Percentiles rank a stretch among this genome's conserved stretches.
Evolutionary conservation across 78 protist species (phyloP).

Genomic region (Anaeramoeba flamelloides): DNA sequence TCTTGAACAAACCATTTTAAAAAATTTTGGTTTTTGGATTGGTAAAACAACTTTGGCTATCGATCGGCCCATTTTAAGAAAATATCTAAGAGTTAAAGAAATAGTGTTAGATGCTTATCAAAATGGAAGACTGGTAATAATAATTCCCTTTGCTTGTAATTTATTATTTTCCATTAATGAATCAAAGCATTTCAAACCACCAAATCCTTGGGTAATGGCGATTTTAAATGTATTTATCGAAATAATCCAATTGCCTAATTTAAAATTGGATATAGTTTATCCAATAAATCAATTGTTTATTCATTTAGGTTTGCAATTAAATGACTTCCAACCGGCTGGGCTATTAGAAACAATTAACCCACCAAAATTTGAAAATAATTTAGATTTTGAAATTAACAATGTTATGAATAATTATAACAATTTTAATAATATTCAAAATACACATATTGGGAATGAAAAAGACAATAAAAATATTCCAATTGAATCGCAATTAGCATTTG

Average conservation of each 20-base stretch:
- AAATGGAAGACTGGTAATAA: slow-evolving; percentile 44
- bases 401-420: too few relatives aligned
- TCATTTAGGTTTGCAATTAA: slow-evolving; percentile 45
- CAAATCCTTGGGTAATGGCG: slow-evolving; percentile 32
- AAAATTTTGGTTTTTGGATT: slow-evolving; percentile 86
- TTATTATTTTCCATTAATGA: slow-evolving; percentile 39
- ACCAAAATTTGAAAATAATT: too few relatives aligned
- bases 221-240: slow-evolving; percentile 65
- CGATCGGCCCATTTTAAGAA: slow-evolving; percentile 73
- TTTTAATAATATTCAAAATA: too few relatives aligned
- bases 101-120: slow-evolving; percentile 61
- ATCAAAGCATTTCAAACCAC: background rate
- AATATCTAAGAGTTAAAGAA: slow-evolving; percentile 64
- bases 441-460: too few relatives aligned
- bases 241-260: slow-evolving; percentile 42
- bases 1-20: slow-evolving; percentile 75
- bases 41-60: slow-evolving; percentile 71
- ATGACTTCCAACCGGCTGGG: too few relatives aligned
- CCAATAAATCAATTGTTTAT: slow-evolving; percentile 79
- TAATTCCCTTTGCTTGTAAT: slow-evolving; percentile 81
- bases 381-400: too few relatives aligned
- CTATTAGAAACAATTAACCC: too few relatives aligned
- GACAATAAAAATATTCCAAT: too few relatives aligned
- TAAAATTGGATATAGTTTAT: slow-evolving; percentile 72
- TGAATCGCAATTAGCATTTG: too few relatives aligned